Evolutionary conservation across 805 yeast genomes (phyloP).

Genomic region (Ogataea glucozyma): DNA sequence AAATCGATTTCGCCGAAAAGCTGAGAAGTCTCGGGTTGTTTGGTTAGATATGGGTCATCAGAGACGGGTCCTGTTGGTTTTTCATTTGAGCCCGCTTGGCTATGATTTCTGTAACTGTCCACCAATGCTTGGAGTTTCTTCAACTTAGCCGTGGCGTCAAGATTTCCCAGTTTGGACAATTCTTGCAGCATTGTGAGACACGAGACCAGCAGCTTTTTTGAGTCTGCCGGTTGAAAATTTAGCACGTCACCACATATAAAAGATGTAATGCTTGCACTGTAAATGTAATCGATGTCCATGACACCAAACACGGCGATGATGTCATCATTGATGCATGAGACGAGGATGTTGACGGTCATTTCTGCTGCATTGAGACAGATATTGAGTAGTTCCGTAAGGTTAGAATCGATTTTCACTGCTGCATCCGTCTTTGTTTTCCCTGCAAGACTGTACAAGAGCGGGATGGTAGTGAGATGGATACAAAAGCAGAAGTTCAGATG

Average conservation of each 20-base stretch:
- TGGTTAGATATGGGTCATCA: too few relatives aligned
- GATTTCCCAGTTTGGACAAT: conserved; percentile 25
- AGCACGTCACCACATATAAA: conserved; percentile 32
- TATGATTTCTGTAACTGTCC: conserved; percentile 17
- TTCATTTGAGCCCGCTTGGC: too few relatives aligned
- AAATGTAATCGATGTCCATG: conserved; percentile 33
- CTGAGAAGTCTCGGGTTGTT: neutral
- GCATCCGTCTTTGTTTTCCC: conserved; percentile 17
- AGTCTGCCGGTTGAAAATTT: conserved; percentile 18
- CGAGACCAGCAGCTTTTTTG: conserved; percentile 18
- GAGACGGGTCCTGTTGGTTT: too few relatives aligned
- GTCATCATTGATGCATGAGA: conserved; percentile 22
- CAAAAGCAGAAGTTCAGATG: conserved; percentile 32
- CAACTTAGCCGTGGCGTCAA: conserved; percentile 22
- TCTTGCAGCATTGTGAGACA: conserved; percentile 23
- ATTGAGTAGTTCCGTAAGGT: conserved; percentile 24
- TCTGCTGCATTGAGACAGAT: conserved; percentile 32
- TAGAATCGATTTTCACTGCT: conserved; percentile 16
- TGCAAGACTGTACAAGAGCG: conserved; percentile 29
- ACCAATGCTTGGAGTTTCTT: conserved; percentile 21
- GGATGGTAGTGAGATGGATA: conserved; percentile 32
- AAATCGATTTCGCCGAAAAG: conserved; percentile 1
- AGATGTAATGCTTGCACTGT: conserved; percentile 29
- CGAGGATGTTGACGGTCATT: conserved; percentile 22
- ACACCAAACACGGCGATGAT: conserved; percentile 30